phyloP scores from a whole-genome alignment of 2,329 filamentous ascomycete genomes.

The Podosphaera xanthii region DNA sequence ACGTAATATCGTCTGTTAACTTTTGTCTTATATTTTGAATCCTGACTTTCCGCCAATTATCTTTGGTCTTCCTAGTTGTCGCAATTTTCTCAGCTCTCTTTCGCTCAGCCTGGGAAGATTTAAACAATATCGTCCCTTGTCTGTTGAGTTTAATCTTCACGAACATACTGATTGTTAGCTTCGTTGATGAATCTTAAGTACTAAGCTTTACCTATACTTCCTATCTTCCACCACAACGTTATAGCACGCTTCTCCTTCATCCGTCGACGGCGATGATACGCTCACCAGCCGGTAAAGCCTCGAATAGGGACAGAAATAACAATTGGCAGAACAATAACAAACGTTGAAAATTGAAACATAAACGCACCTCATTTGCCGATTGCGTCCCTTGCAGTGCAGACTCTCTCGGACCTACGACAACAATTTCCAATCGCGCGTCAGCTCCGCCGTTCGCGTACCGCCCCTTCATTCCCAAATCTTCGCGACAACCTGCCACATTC shows the following conservation, averaged over 20 bases:
- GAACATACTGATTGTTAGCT: background rate
- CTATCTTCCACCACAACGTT: background rate
- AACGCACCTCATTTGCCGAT: background rate
- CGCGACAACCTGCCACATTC: background rate
- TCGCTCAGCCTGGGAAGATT: background rate
- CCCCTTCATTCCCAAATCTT: background rate
- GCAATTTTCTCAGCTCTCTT: background rate
- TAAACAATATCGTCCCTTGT: background rate
- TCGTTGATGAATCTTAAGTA: background rate
- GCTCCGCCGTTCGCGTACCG: background rate
- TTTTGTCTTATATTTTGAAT: background rate
- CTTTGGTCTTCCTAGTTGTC: background rate
- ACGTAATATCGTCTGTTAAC: background rate
- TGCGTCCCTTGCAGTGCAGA: background rate
- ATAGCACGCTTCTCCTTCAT: background rate
- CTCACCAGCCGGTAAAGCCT: background rate
- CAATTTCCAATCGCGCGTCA: background rate
- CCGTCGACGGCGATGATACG: background rate
- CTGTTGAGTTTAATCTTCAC: background rate
- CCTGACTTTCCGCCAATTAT: background rate
- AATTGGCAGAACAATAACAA: background rate
- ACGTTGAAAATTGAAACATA: background rate
- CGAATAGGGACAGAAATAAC: background rate
- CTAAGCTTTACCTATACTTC: background rate
- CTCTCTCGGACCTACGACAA: background rate